Evolutionary conservation across 345 rosid species (phyloP), one percentile per base, ranked within the genome.

Genomic region (Dovyalis caffra): DNA sequence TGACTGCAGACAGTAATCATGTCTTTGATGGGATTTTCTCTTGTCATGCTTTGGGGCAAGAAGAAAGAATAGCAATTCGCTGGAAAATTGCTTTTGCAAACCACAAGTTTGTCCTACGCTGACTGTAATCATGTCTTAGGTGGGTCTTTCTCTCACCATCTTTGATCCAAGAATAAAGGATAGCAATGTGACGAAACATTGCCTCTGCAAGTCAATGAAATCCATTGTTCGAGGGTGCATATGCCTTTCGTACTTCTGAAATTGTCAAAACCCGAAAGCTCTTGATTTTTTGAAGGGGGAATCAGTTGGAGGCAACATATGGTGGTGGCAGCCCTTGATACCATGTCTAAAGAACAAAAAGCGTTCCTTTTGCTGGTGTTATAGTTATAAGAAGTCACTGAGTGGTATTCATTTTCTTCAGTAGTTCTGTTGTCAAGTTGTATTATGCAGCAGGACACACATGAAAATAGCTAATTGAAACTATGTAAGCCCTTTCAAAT

Each of bases 1-100:
- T 78, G 25, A 49, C 71, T 85, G 88, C 99, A 95, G 97, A 95
- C 98, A 29, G 98, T 95, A 73, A 82, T 93, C 45, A 93, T 95
- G 99, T 90, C 99, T 23, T 77, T 91, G 89, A 91, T 93, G 98
- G 99, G 99, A 3, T 95, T 91, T 79, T 74, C 89, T 14, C 94
- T 93, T 37, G 97, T 90, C 77, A 88, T 90, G 97, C 71, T 95
- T 34, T 90, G 98, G 97, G 81, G 89, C 37, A 89, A 87, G 80
- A 82, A 81, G 73, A 83, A 80, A 62, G 83, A 80, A 28, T 73
- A n/a, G 32, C 57, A 34, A 12, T 5, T 16, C 9, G 2, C 2
- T 23, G 28, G 45, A 5, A 64, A 31, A 33, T 33, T 64, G 38
- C 28, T 56, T 56, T n/a, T 56, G 60, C 60, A 56, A 56, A n/a